phyloP scores from a whole-genome alignment of 2,329 filamentous ascomycete genomes.

The Chalara sp. region DNA sequence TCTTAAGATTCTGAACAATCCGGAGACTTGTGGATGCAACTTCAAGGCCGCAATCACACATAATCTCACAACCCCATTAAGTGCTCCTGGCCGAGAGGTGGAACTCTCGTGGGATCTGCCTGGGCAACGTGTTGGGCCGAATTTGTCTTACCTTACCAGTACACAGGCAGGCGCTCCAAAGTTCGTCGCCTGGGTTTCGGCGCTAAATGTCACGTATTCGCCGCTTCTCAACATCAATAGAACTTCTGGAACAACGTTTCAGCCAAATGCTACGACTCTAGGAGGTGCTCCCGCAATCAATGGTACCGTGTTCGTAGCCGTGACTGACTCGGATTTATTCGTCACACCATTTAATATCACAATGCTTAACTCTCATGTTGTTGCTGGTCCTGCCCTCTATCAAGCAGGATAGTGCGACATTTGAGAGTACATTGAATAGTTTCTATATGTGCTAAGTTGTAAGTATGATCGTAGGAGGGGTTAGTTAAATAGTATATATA shows the following conservation, averaged over 20 bases:
- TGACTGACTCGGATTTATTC: slow-evolving; percentile 62
- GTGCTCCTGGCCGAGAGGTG: slow-evolving; percentile 67
- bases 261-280: slow-evolving; percentile 65
- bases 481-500: too few species aligned
- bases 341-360: slow-evolving; percentile 73
- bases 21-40: slow-evolving; percentile 64
- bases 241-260: slow-evolving; percentile 46
- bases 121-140: slow-evolving; percentile 64
- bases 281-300: slow-evolving; percentile 60
- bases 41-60: slow-evolving; percentile 60
- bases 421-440: too few species aligned
- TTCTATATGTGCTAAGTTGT: too few species aligned
- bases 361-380: slow-evolving; percentile 69
- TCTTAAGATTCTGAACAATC: slow-evolving; percentile 66
- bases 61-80: slow-evolving; percentile 65
- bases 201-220: slow-evolving; percentile 70
- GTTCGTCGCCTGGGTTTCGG: slow-evolving; percentile 70
- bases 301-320: slow-evolving; percentile 70
- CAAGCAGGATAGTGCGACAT: slow-evolving; percentile 69
- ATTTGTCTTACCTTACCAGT: slow-evolving; percentile 71
- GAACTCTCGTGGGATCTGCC: slow-evolving; percentile 67
- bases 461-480: too few species aligned
- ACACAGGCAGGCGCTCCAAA: slow-evolving; percentile 51
- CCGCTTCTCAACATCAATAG: slow-evolving; percentile 40
- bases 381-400: slow-evolving; percentile 64